phyloP scores from a whole-genome alignment of 2,329 filamentous ascomycete genomes.

The Paramyrothecium sp. region DNA sequence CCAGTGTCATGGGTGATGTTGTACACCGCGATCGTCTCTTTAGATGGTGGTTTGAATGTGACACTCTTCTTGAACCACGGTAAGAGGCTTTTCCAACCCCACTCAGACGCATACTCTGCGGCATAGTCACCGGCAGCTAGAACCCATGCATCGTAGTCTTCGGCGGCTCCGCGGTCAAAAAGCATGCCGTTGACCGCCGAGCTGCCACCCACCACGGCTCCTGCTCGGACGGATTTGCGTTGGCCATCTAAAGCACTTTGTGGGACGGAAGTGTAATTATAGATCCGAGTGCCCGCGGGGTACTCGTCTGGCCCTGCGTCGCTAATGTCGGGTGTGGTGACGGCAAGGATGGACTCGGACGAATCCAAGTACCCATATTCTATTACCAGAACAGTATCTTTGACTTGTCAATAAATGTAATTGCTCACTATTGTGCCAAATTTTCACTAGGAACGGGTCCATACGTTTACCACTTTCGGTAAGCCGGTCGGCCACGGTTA shows the following conservation, averaged over 20 bases:
- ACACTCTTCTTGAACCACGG: constrained; percentile 1
- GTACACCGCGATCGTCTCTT: neutral
- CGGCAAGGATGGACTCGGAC: neutral
- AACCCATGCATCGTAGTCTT: constrained; percentile 1
- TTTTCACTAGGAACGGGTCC: neutral
- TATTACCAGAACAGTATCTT: neutral
- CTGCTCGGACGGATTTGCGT: neutral
- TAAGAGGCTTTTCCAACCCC: neutral
- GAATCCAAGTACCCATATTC: neutral
- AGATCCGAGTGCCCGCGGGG: neutral
- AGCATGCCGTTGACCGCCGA: neutral
- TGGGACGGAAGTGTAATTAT: neutral
- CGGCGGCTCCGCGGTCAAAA: neutral
- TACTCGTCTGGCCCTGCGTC: neutral
- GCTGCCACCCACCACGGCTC: neutral
- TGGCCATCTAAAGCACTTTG: neutral
- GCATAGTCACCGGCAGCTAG: neutral
- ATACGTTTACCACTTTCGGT: constrained; percentile 10
- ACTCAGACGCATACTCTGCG: neutral
- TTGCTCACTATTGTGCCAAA: neutral
- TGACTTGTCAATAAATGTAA: neutral
- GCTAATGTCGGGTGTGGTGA: neutral
- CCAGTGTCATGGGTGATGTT: neutral
- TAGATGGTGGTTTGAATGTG: neutral
- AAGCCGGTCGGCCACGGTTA: constrained; percentile 14